These are phyloP conservation scores for Monoraphidium neglectum DNA, from an alignment of 139 green algal species.

Conservation along the genomic window DNA sequence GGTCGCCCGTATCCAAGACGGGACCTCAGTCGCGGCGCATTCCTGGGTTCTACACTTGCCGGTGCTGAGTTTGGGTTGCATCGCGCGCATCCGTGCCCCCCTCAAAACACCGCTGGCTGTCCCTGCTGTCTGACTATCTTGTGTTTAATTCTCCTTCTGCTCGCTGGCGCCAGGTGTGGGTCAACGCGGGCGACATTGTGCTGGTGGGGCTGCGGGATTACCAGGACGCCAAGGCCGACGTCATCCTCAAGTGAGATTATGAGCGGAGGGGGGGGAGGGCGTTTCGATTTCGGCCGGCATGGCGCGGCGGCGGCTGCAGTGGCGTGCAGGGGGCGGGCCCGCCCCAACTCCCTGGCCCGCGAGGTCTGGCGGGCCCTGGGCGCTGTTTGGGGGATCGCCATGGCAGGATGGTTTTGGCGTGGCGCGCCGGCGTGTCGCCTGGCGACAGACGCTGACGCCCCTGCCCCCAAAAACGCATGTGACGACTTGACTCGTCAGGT, in stretches of 20 bases:
- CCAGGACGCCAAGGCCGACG: slow-evolving; percentile 99
- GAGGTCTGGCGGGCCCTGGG: no score
- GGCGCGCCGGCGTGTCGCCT: not conserved
- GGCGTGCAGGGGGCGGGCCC: not conserved
- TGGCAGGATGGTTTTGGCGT: not conserved
- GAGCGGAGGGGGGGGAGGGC: not conserved
- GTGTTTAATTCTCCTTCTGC: not conserved
- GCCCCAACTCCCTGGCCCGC: no score
- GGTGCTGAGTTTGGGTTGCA: no score
- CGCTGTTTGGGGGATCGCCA: no score
- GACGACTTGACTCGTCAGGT: no score
- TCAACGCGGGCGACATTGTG: slow-evolving; percentile 92
- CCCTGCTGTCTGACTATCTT: not conserved
- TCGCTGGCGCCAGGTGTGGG: slow-evolving; percentile 28
- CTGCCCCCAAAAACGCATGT: not conserved
- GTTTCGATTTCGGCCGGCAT: not conserved
- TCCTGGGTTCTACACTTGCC: no score
- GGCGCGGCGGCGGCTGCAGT: not conserved
- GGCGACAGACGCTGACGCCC: not conserved
- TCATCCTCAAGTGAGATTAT: slow-evolving; percentile 93
- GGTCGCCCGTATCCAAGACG: no score
- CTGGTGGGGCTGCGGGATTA: slow-evolving; percentile 98
- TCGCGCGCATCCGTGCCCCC: no score
- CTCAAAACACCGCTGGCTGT: no score
- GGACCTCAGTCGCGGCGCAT: no score